Evolutionary conservation across 768 basidiomycete species (phyloP), one percentile per base, ranked within the genome.

Genomic region (Calocybe gangraenosa): DNA sequence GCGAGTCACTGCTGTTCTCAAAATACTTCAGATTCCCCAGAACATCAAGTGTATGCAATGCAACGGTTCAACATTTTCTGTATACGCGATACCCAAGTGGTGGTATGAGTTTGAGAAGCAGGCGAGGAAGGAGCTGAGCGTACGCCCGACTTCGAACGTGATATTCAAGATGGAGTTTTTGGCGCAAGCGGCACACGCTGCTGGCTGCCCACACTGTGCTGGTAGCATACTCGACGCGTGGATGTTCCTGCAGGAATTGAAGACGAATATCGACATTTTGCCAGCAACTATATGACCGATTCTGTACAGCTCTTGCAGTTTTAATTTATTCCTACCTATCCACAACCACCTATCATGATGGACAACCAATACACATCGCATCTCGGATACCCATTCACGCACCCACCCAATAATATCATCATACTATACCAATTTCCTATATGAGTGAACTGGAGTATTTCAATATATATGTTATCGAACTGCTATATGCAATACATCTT

Each of bases 21-120:
- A 65, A 10, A 59, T 81, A 32, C 59, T 87, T 7, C 63, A 67
- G 47, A 57, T 67, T 15, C 65, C 75, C 0, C 67, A 71, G 2
- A 69, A 75, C 25, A 56, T 83, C 51, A 79, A 78, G 60, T 87
- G 87, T 62, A 74, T 80, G 65, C 77, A 82, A 49, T 88, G 84
- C 54, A 86, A 82, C 32, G 78, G 78, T 4, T 69, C 68, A 1
- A 49, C 64, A 7, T 59, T 61, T 50, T 66, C 70, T 1, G 64
- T 70, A 40, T 66, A 76, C 46, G 65, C 67, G 4, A 68, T 71
- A 4, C 86, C 87, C 17, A 74, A 73, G 59, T 87, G 84, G 86
- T 88, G 84, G 85, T 57, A 58, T 17, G 76, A 77, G 49, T 89
- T 78, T 54, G 73, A 76, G 58, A 71, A 58, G 57, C 56, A 66